These are phyloP conservation scores for Triglochin maritima DNA, from an alignment of 106 monocot genomes.

Conservation along the genomic window DNA sequence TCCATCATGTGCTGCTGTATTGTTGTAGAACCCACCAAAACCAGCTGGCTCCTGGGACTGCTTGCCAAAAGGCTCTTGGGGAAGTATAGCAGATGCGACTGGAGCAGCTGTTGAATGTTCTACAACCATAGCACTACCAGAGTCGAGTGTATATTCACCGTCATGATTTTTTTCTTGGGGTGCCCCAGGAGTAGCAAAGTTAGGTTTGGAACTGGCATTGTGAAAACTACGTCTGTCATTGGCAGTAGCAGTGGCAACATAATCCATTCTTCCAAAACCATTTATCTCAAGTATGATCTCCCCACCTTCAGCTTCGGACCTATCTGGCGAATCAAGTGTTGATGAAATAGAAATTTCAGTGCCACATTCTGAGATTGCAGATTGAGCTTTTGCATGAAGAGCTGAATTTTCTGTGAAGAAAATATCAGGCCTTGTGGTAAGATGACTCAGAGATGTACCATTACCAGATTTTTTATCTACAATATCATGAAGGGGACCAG, in stretches of 20 bases:
- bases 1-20: too few species aligned
- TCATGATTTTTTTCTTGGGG: not conserved
- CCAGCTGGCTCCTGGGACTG: too few species aligned
- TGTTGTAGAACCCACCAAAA: too few species aligned
- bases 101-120: too few species aligned
- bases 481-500: too few species aligned
- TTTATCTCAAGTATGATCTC: conserved; percentile 70
- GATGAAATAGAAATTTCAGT: conserved; percentile 82
- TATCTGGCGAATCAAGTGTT: conserved; percentile 76
- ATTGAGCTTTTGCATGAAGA: not conserved
- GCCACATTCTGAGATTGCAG: not conserved
- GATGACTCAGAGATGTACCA: too few species aligned
- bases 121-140: not conserved
- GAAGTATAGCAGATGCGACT: too few species aligned
- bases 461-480: too few species aligned
- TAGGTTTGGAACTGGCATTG: conserved; percentile 8
- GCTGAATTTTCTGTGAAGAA: not conserved
- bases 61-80: too few species aligned
- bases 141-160: not conserved
- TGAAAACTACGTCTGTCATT: not conserved
- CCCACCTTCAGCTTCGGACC: conserved; percentile 67
- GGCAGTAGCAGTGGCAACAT: conserved; percentile 12
- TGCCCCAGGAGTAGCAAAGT: not conserved
- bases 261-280: conserved; percentile 16
- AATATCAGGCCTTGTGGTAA: not conserved